Conservation (phyloP, 768 basidiomycete species). For the Agaricus bisporus region DNA sequence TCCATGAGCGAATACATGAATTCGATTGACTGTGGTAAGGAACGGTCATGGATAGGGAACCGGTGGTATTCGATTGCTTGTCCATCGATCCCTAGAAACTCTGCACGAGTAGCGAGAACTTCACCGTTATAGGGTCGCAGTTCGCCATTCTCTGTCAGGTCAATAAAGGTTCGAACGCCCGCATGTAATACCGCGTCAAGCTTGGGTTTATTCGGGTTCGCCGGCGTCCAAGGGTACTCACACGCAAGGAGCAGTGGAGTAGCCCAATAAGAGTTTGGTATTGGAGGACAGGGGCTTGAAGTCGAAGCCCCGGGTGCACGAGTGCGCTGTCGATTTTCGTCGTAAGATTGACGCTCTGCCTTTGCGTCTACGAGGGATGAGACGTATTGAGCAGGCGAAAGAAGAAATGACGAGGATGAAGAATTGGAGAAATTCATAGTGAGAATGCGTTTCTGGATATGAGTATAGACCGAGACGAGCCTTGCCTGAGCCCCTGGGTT, state of each 20-base stretch:
- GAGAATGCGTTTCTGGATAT: too few species aligned
- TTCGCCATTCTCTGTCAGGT: constrained; percentile 79
- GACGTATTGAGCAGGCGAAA: too few species aligned
- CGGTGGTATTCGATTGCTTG: constrained; percentile 64
- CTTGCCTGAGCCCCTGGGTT: too few species aligned
- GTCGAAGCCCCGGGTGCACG: constrained; percentile 9
- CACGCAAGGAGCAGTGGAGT: constrained; percentile 67
- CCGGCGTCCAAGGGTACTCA: constrained; percentile 76
- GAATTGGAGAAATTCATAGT: too few species aligned
- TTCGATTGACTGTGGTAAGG: constrained; percentile 51
- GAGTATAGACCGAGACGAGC: too few species aligned
- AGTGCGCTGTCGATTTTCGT: too few species aligned
- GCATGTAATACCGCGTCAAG: constrained; percentile 66
- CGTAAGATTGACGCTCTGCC: neutral
- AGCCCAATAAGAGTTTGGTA: constrained; percentile 86
- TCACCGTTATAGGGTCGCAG: constrained; percentile 54
- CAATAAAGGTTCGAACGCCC: constrained; percentile 77
- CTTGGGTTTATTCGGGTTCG: constrained; percentile 52
- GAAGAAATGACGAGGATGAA: too few species aligned
- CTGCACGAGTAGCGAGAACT: constrained; percentile 46
- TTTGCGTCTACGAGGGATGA: too few species aligned
- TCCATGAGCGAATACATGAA: constrained; percentile 55
- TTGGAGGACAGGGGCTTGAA: constrained; percentile 40
- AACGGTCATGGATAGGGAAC: constrained; percentile 73
- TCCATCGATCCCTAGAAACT: constrained; percentile 48